phyloP scores from a whole-genome alignment of 306 rosid species.

The Malus domestica region ASM211411v1 NC_041802.1:30197501-30198000 shows the following conservation, averaged over 20 bases:
- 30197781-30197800: slow-evolving; percentile 19
- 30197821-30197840: slow-evolving; percentile 41
- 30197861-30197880: neutral
- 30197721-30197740: slow-evolving; percentile 26
- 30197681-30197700: neutral
- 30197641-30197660: no score
- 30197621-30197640: no score
- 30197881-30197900: neutral
- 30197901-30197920: slow-evolving; percentile 9
- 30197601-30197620: no score
- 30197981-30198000: slow-evolving; percentile 24
- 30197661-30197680: no score
- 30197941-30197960: neutral
- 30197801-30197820: slow-evolving; percentile 32
- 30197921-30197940: neutral
- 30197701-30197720: slow-evolving; percentile 36
- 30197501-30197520: no score
- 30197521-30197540: no score
- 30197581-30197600: fast-evolving
- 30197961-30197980: slow-evolving; percentile 33
- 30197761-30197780: slow-evolving; percentile 47
- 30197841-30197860: slow-evolving; percentile 53
- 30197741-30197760: slow-evolving; percentile 38
- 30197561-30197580: no score
- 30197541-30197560: no score